Base-by-base conservation (phyloP, 176 grass and related monocot species). In the Eleusine coracana region DNA sequence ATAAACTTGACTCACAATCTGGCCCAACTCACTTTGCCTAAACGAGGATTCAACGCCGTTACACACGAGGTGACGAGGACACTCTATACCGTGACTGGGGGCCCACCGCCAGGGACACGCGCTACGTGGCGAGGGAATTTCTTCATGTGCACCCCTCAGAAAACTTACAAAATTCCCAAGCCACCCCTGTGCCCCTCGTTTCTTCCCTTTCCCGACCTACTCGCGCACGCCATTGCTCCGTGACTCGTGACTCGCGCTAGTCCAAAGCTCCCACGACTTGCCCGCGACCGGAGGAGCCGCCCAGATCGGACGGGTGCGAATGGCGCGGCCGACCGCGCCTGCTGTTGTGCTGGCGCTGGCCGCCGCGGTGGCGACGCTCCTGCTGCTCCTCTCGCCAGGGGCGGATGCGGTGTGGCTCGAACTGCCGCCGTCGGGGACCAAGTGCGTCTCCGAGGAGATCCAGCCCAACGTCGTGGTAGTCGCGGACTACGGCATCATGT, bases 371-470 rank as follows among this genome's bases (percentile, higher is more conserved):
- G 23, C 58, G 41, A 61, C 65, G 56, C 34, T 80, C 49, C 59
- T 85, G 17, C 28, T 70, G n/a, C 13, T 69, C 31, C 76, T 81
- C 40, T 40, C 70, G 60, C 74, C 73, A 10, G 44, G 76, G 28
- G 65, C 87, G 46, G 73, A 87, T 25, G 96, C 92, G 37, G 84
- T 98, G 80, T 93, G 90, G 92, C 67, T 98, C 5, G 91, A 91
- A 49, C 86, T 98, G 80, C 96, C 96, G 28, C 70, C 78, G 51
- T 60, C 84, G 68, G 96, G 96, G 14, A 92, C 96, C 80, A 98
- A 98, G 96, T 98, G 96, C 90, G 87, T 98, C 8, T 95, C 96
- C 42, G 96, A 98, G 87, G 96, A 98, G 87, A 98, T 98, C 89
- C 96, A 98, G 64, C 96, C 96, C 39, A 93, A 95, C 91, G 96